Base-by-base conservation (phyloP, 768 basidiomycete species). In the Daedaleopsis nitida region DNA sequence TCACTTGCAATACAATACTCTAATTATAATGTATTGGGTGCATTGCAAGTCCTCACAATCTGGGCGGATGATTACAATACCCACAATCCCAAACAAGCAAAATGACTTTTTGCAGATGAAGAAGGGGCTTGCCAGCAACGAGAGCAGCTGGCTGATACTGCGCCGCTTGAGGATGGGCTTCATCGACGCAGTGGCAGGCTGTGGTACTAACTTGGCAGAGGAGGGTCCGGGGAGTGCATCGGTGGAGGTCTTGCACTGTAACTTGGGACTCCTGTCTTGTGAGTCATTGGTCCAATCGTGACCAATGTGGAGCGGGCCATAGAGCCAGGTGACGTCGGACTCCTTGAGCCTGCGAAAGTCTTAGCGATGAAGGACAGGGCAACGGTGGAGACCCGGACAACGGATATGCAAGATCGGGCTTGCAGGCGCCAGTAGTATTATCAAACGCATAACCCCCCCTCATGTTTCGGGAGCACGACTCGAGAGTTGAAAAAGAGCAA, bases 271-370 rank as follows among this genome's bases (percentile, higher is more conserved):
- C 82, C 70, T 84, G 34, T 32, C 48, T 43, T 58, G 86, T 1
- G 86, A 83, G 0, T 87, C 85, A 4, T 88, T 89, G 4, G 86
- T 81, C 77, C 89, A 91, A 66, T 94, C 93, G 48, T 88, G 86
- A n/a, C 93, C 94, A 0, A 94, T 93, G 74, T 99, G 96, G 0
- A 99, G 80, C 21, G 96, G 96, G 0, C 96, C 96, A 70, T 99
- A 98, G 0, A 99, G 85, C 96, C 96, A 99, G 1, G 97, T 99
- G 42, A 98, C 96, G 73, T 99, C 96, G 7, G 92, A 95, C 75
- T 99, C 96, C 75, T 99, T 99, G 69, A 99, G 86, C 96, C 96
- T 98, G 78, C 4, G 19, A 7, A 27, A 27, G 13, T 2, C 68
- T 72, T 43, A 73, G 64, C 4, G 27, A 42, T 42, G 39, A 42